A percentile compares a stretch with the other conserved stretches of the same genome.
Conservation (phyloP, 495 filamentous ascomycete genomes). For the Hyaloscypha hepaticicola region DNA sequence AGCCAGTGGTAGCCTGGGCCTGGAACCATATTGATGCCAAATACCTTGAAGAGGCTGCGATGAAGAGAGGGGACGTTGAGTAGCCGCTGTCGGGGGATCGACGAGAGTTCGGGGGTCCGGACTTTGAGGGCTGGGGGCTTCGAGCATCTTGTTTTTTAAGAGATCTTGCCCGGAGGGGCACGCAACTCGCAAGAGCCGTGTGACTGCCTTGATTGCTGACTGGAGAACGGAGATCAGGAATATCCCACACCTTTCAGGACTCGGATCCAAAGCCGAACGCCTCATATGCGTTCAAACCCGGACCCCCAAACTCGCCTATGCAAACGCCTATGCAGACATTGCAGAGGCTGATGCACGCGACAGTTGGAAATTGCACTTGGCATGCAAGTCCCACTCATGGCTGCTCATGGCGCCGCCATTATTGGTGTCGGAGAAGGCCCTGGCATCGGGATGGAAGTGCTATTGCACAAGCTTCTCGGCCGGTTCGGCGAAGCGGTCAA, state of each 20-base stretch:
- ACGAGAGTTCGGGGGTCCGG: not conserved
- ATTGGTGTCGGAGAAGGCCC: not conserved
- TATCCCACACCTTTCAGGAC: not conserved
- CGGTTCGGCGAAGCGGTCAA: slow-evolving; percentile 3
- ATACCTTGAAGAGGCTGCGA: too few relatives aligned
- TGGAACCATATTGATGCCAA: not conserved
- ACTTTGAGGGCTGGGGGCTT: not conserved
- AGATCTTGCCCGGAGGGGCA: not conserved
- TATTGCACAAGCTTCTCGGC: not conserved
- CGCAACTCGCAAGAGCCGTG: not conserved
- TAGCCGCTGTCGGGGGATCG: not conserved
- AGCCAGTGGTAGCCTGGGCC: not conserved
- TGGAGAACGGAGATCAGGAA: not conserved
- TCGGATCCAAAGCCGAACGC: not conserved
- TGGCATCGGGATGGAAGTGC: not conserved
- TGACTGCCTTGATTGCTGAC: not conserved
- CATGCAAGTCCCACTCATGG: not conserved
- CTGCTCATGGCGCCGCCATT: not conserved
- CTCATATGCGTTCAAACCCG: not conserved
- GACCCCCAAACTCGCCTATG: slow-evolving; percentile 10
- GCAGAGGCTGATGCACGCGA: slow-evolving; percentile 3
- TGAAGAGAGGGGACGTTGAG: not conserved
- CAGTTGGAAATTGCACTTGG: slow-evolving; percentile 3
- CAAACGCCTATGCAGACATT: not conserved
- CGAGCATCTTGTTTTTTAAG: not conserved